phyloP scores from a whole-genome alignment of 805 yeast species.

The Nakazawaea wyomingensis region DNA sequence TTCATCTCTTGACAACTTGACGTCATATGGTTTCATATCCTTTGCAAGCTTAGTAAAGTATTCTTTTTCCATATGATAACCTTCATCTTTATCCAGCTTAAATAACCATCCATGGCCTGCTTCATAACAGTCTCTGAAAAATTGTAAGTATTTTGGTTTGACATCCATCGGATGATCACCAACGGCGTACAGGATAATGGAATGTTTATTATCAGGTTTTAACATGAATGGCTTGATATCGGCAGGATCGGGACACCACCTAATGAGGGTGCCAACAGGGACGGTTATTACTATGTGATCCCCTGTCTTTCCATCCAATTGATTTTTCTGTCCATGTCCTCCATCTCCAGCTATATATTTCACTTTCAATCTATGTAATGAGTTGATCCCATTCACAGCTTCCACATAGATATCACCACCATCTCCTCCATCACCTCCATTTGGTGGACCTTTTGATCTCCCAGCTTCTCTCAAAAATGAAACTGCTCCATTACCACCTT shows the following conservation, averaged over 20 bases:
- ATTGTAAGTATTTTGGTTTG: conserved; percentile 45
- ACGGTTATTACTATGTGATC: conserved; percentile 74
- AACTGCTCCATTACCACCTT: conserved; percentile 84
- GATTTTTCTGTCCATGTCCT: conserved; percentile 62
- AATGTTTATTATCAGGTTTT: conserved; percentile 13
- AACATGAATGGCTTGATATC: conserved; percentile 27
- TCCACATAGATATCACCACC: conserved; percentile 87
- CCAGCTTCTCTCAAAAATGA: conserved; percentile 87
- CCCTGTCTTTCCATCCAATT: conserved; percentile 84
- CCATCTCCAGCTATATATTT: conserved; percentile 74
- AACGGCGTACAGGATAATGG: conserved; percentile 18
- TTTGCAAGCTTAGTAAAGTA: conserved; percentile 63
- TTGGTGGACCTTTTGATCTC: conserved; percentile 86
- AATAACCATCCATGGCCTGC: conserved; percentile 89
- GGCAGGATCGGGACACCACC: conserved; percentile 78
- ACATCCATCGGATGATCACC: conserved; percentile 16
- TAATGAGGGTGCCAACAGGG: conserved; percentile 85
- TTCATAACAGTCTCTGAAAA: conserved; percentile 53
- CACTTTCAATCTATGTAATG: conserved; percentile 64
- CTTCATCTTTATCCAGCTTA: conserved; percentile 63
- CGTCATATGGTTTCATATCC: conserved; percentile 62
- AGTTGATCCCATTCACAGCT: conserved; percentile 67
- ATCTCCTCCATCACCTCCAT: conserved; percentile 98
- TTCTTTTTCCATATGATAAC: conserved; percentile 57
- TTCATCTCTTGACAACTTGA: conserved; percentile 53